A percentile compares a stretch with the other conserved stretches of the same genome.
Evolutionary conservation across 768 basidiomycete genomes (phyloP).

Genomic region (Holtermanniella nyarrowii): DNA sequence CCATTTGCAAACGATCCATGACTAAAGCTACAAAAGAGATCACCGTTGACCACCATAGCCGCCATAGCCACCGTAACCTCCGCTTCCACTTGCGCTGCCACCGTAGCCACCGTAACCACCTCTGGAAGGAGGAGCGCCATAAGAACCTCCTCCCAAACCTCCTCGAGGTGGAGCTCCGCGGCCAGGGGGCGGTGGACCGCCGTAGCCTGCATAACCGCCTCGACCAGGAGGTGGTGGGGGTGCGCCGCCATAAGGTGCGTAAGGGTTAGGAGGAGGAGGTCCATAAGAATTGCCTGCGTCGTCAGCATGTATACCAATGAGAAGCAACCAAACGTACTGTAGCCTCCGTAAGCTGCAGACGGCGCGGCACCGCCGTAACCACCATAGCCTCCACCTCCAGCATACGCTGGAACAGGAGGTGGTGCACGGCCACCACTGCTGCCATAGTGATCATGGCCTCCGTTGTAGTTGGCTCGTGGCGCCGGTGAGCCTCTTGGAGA

Average conservation of each 20-base stretch:
- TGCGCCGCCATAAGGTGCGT: neutral
- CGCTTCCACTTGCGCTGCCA: constrained; percentile 6
- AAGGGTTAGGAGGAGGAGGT: constrained; percentile 1
- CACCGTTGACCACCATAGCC: constrained; percentile 41
- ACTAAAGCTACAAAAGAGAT: neutral
- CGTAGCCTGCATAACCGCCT: constrained; percentile 3
- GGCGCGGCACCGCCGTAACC: constrained; percentile 32
- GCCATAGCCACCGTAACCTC: constrained; percentile 36
- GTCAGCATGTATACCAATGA: constrained; percentile 16
- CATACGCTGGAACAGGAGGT: neutral
- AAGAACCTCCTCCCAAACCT: neutral
- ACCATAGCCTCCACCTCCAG: constrained; percentile 27
- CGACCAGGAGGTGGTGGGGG: constrained; percentile 1
- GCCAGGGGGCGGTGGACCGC: neutral
- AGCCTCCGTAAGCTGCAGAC: constrained; percentile 20
- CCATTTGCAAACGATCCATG: too few species aligned
- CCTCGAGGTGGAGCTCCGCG: neutral
- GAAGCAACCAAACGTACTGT: constrained; percentile 13
- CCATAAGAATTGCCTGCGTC: constrained; percentile 12
- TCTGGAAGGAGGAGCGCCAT: neutral
- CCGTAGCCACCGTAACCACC: constrained; percentile 16
- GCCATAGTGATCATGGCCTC: constrained; percentile 2
- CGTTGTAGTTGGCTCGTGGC: constrained; percentile 5
- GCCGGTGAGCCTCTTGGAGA: constrained; percentile 1
- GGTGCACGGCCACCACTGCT: constrained; percentile 10